phyloP scores from a whole-genome alignment of 345 rosid species.

The Moringa oleifera region DNA sequence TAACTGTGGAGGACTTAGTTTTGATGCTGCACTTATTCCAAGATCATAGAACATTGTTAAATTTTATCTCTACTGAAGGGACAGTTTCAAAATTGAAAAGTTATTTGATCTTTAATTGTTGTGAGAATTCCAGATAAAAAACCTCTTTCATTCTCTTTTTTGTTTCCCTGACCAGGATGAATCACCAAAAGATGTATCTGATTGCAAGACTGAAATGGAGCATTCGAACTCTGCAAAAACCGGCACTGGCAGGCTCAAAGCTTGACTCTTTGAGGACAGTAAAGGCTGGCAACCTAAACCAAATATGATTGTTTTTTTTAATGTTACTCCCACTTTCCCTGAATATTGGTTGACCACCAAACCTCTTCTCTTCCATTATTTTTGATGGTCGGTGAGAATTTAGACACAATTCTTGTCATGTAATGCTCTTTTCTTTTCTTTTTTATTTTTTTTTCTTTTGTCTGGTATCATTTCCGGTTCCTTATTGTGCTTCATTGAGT shows the following conservation, averaged over 20 bases:
- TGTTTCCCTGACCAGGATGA: conserved; percentile 28
- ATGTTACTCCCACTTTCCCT: conserved; percentile 15
- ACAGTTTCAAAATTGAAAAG: not conserved
- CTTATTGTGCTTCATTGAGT: too few species aligned
- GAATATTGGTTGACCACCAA: conserved; percentile 14
- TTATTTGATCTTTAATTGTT: not conserved
- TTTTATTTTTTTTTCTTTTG: too few species aligned
- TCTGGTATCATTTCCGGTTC: too few species aligned
- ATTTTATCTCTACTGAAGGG: too few species aligned
- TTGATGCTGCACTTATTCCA: not conserved
- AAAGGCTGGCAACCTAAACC: conserved; percentile 4
- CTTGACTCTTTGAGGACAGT: not conserved
- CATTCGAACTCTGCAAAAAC: conserved; percentile 4
- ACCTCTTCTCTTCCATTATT: conserved; percentile 5
- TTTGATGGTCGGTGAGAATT: conserved; percentile 7
- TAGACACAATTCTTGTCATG: not conserved
- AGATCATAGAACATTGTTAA: not conserved
- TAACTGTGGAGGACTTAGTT: not conserved
- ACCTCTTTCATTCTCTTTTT: not conserved
- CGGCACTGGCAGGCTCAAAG: conserved; percentile 6
- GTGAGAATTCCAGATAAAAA: not conserved
- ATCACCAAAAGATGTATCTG: conserved; percentile 8
- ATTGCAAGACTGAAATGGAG: conserved; percentile 3
- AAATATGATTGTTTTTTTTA: conserved; percentile 18
- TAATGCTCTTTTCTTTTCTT: not conserved